Evolutionary conservation across 2,329 filamentous ascomycete species (phyloP).

Genomic region (Hirsutella minnesotensis): DNA sequence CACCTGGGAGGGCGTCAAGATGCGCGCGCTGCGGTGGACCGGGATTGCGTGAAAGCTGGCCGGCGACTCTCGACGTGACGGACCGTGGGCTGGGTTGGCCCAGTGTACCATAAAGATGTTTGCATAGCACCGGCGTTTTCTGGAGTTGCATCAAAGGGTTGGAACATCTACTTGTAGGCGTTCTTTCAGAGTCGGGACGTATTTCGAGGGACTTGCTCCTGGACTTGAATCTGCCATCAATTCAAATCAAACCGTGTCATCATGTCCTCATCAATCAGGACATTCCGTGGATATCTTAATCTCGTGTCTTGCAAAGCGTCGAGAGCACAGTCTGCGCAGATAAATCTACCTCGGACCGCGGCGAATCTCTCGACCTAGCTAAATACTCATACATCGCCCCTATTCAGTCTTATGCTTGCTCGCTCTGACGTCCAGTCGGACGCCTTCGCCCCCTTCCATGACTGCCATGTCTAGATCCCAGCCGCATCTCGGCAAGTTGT

Average conservation of each 20-base stretch:
- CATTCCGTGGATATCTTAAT: too few species aligned
- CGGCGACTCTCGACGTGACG: too few species aligned
- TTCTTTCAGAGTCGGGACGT: too few species aligned
- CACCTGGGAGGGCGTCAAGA: conserved; percentile 55
- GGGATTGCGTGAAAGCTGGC: conserved; percentile 32
- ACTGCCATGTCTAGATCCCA: conserved; percentile 23
- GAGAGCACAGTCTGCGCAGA: too few species aligned
- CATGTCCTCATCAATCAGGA: too few species aligned
- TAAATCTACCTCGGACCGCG: too few species aligned
- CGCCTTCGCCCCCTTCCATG: conserved; percentile 24
- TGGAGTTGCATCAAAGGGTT: neutral
- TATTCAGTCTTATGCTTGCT: conserved; percentile 1
- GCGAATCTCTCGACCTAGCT: too few species aligned
- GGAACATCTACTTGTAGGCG: too few species aligned
- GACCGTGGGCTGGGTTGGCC: neutral
- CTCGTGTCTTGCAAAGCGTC: too few species aligned
- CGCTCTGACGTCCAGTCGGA: conserved; percentile 13
- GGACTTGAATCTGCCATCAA: too few species aligned
- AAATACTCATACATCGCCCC: neutral
- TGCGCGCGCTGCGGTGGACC: conserved; percentile 41
- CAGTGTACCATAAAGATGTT: neutral
- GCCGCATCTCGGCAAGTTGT: conserved; percentile 14
- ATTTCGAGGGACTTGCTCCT: too few species aligned
- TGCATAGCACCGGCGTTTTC: conserved; percentile 1
- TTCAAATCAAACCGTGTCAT: too few species aligned